Evolutionary conservation across 2,329 filamentous ascomycete genomes (phyloP).

Genomic region (Sarocladiaceae sp.): DNA sequence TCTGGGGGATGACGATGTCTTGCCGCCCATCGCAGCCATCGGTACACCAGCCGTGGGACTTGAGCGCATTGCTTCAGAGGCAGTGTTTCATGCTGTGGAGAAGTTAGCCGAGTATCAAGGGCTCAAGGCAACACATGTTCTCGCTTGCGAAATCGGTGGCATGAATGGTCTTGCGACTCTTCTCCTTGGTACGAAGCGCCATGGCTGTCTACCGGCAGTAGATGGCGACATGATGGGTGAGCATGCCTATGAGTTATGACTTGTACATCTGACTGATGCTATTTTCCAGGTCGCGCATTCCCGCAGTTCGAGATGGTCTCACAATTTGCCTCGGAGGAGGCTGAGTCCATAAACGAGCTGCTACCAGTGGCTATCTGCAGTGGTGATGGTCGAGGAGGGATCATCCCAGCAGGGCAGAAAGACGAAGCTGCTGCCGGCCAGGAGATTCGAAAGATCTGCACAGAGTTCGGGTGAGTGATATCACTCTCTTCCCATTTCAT

Average conservation of each 20-base stretch:
- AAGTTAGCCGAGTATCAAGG: conserved; percentile 50
- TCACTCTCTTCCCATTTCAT: conserved; percentile 33
- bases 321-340: neutral
- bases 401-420: conserved; percentile 44
- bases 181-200: conserved; percentile 45
- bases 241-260: neutral
- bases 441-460: conserved; percentile 1
- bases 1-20: neutral
- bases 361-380: conserved; percentile 21
- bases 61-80: neutral
- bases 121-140: conserved; percentile 30
- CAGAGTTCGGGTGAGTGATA: neutral
- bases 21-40: neutral
- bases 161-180: conserved; percentile 56
- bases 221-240: conserved; percentile 53
- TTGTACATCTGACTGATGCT: neutral
- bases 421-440: neutral
- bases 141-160: conserved; percentile 60
- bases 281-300: neutral
- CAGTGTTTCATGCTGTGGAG: conserved; percentile 37
- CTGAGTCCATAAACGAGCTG: neutral
- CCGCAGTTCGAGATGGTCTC: conserved; percentile 2
- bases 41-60: neutral
- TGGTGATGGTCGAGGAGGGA: conserved; percentile 41
- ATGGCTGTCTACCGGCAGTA: conserved; percentile 44